A percentile compares a stretch with the other conserved stretches of the same genome.
phyloP scores from a whole-genome alignment of 2,329 filamentous ascomycete species.

The Thelonectria blattea region DNA sequence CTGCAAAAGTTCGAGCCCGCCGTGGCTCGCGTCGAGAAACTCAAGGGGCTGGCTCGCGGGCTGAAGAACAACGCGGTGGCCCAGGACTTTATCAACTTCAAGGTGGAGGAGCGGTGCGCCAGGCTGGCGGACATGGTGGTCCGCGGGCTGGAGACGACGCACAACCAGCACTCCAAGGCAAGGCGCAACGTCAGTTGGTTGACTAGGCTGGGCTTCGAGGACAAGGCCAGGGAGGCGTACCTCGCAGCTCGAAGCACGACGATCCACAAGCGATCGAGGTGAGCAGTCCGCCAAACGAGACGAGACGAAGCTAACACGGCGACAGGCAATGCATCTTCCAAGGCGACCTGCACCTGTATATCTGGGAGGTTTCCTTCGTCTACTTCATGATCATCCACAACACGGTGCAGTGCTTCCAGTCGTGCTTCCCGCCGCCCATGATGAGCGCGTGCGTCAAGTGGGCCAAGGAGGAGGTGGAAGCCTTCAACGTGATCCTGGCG shows the following conservation, averaged over 20 bases:
- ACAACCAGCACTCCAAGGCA: slow-evolving; percentile 78
- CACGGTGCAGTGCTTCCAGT: slow-evolving; percentile 87
- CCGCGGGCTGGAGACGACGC: slow-evolving; percentile 77
- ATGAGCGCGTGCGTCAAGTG: slow-evolving; percentile 97
- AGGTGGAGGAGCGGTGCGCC: slow-evolving; percentile 83
- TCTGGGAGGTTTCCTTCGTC: slow-evolving; percentile 93
- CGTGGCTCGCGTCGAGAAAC: slow-evolving; percentile 82
- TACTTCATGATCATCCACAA: slow-evolving; percentile 96
- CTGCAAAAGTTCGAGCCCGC: slow-evolving; percentile 87
- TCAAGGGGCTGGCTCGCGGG: slow-evolving; percentile 78
- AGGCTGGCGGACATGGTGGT: slow-evolving; percentile 79
- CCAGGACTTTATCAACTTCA: slow-evolving; percentile 90
- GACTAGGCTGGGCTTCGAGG: slow-evolving; percentile 85
- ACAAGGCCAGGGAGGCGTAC: slow-evolving; percentile 86
- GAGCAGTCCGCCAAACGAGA: slow-evolving; percentile 3
- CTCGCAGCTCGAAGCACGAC: slow-evolving; percentile 78
- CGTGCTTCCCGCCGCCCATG: slow-evolving; percentile 82
- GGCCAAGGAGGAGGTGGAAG: slow-evolving; percentile 95
- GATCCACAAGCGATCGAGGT: slow-evolving; percentile 85
- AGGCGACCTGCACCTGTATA: slow-evolving; percentile 89
- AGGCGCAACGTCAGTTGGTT: slow-evolving; percentile 85
- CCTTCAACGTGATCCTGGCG: slow-evolving; percentile 82
- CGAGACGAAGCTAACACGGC: slow-evolving; percentile 19
- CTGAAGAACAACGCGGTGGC: slow-evolving; percentile 86
- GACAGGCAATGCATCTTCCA: slow-evolving; percentile 90